Percentiles rank a stretch among this genome's conserved stretches.
phyloP scores from a whole-genome alignment of 2,329 filamentous ascomycete genomes.

The Cladosporium sp. region DNA sequence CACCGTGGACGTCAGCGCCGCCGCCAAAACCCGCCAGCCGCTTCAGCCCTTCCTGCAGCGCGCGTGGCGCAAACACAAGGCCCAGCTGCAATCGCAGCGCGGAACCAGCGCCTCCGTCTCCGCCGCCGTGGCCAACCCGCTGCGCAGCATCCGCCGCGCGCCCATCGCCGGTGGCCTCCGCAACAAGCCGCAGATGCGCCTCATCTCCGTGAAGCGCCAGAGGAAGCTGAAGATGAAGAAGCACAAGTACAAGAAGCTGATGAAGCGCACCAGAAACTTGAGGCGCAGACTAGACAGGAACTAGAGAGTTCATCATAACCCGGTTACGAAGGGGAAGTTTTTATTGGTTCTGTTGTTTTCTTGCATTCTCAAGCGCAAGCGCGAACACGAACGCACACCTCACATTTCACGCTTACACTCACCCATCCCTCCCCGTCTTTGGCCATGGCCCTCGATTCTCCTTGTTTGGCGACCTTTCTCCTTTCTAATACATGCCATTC shows the following conservation, averaged over 20 bases:
- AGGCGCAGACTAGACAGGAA: slow-evolving; percentile 68
- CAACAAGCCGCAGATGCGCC: slow-evolving; percentile 55
- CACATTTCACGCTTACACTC: background rate
- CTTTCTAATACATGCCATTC: background rate
- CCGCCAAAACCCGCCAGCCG: slow-evolving; percentile 1
- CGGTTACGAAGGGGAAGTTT: background rate
- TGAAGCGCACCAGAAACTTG: slow-evolving; percentile 84
- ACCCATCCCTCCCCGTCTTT: background rate
- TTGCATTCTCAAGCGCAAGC: no score
- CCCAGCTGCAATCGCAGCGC: slow-evolving; percentile 35
- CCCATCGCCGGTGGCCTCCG: slow-evolving; percentile 1
- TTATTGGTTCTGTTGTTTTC: background rate
- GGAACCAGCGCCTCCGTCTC: slow-evolving; percentile 4
- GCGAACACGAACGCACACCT: no score
- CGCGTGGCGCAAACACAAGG: slow-evolving; percentile 61
- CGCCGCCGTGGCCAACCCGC: slow-evolving; percentile 3
- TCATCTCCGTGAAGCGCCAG: slow-evolving; percentile 89
- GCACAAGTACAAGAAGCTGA: slow-evolving; percentile 99
- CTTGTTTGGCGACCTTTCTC: background rate
- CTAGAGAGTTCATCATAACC: background rate
- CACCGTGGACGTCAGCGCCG: slow-evolving; percentile 7
- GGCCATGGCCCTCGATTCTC: background rate
- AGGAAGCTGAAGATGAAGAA: slow-evolving; percentile 99
- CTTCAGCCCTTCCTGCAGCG: slow-evolving; percentile 62
- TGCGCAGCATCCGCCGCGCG: slow-evolving; percentile 19